These are phyloP conservation scores for Exophiala viscosa DNA, from an alignment of 2,329 filamentous ascomycete genomes.

Conservation along the genomic window DNA sequence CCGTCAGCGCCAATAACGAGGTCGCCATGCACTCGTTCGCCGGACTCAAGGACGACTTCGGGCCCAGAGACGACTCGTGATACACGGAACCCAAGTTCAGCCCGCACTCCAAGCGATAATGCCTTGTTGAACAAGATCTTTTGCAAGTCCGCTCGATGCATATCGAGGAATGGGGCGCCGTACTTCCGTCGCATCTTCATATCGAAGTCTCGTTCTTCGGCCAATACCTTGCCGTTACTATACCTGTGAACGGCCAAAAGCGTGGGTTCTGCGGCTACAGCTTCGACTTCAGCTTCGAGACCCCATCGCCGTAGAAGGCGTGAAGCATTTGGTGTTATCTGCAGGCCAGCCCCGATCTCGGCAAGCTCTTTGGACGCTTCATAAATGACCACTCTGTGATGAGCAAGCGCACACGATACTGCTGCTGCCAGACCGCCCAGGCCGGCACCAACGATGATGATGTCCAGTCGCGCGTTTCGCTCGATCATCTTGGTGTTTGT, in stretches of 20 bases:
- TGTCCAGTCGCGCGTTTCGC: background rate
- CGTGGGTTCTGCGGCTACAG: conserved; percentile 32
- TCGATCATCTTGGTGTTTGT: background rate
- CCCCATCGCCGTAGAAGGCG: conserved; percentile 23
- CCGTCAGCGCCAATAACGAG: conserved; percentile 50
- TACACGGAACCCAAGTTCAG: conserved; percentile 22
- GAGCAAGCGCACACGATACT: conserved; percentile 28
- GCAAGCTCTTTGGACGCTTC: conserved; percentile 28
- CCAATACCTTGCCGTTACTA: conserved; percentile 33
- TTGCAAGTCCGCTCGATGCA: conserved; percentile 51
- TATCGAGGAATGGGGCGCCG: conserved; percentile 43
- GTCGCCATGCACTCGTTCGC: conserved; percentile 39
- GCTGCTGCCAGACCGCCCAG: conserved; percentile 32
- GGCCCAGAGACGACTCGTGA: conserved; percentile 15
- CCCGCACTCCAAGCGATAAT: conserved; percentile 38
- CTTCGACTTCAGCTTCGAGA: conserved; percentile 3
- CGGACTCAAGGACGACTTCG: conserved; percentile 34
- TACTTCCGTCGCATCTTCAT: conserved; percentile 49
- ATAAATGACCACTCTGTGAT: conserved; percentile 30
- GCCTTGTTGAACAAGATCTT: conserved; percentile 41
- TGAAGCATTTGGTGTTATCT: conserved; percentile 29
- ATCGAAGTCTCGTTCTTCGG: conserved; percentile 51
- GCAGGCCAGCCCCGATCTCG: conserved; percentile 28
- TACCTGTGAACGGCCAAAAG: conserved; percentile 36
- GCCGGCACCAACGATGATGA: conserved; percentile 33